Evolutionary conservation across 2,329 filamentous ascomycete genomes (phyloP), one percentile per base, ranked within the genome.

Genomic region (Pseudocercospora musae): DNA sequence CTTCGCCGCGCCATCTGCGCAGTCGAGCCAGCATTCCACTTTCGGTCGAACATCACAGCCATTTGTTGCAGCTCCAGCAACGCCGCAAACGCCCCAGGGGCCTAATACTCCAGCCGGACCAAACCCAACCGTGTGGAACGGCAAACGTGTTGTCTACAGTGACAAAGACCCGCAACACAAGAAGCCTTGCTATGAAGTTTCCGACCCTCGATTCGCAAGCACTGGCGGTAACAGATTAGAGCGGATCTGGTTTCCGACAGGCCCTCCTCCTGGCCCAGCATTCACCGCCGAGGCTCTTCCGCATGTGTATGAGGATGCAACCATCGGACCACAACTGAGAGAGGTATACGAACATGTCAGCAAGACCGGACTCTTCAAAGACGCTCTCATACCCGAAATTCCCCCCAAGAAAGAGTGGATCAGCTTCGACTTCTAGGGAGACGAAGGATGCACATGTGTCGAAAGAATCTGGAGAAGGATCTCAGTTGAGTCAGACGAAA

Each of bases 331-430:
- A 64, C 70, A 72, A 15, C 61, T 86, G 42, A 85, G 85, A 71
- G 81, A 80, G 40, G 82, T 85, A 50, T 96, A 93, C 78, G 79
- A 80, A 62, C 80, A 83, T 49, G 87, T 92, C 72, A 79, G 82
- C 50, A 80, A 85, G 66, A 85, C 84, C 20, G 91, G 91, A 0
- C 76, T 74, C 31, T 96, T 96, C 74, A 81, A 84, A 46, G 86
- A 86, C 37, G 89, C 88, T 0, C 49, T 40, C 3, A 62, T 58
- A n/a, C 93, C 93, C 0, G 82, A 89, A 69, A 78, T 92, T 50
- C 91, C 93, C 20, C 93, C 93, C 0, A 88, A 87, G 76, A 82
- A 86, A 64, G 91, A 94, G 71, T 94, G 87, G 81, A 64, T 74
- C 87, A 87, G 67, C 9, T 74, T 64, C 57, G 72, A 75, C 55